Base-by-base conservation (phyloP, 192 early-diverging fungal genomes). In the Piromyces sp. region DNA sequence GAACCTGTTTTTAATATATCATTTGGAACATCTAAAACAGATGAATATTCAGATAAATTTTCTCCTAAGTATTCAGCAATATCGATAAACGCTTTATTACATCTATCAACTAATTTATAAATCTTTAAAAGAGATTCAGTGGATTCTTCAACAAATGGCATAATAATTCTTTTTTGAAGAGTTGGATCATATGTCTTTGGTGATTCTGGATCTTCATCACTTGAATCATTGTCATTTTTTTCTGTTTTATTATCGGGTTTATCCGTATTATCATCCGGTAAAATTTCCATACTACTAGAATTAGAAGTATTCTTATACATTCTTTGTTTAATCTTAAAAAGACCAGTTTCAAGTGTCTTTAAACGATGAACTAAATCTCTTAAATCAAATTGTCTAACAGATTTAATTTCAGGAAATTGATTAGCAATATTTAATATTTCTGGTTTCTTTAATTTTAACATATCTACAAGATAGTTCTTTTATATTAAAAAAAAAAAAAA, bases 401-500 rank as follows among this genome's bases (percentile, higher is more conserved):
- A 28, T 79, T 87, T 87, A 15, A 88, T 79, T 19, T 38, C 81
- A 19, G 79, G 80, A 79, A 88, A 88, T 28, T 89, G 85, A 26
- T 26, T 16, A 14, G 88, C 83, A n/a, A 88, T 78, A 26, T 85
- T 85, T 78, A 89, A 83, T 4, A 88, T 85, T 42, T 90, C 89
- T 29, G 86, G 83, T 16, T 84, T 78, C 31, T 42, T 84, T 80
- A 83, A 81, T 30, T 83, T 83, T 9, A 91, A 83, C 87, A 90
- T 87, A 30, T 89, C 90, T 12, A 88, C 89, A 80, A 91, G 81
- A 40, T 89, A 89, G 38, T 83, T 88, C 87, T 68, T 11, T 28
- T 22, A 22, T 51, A 51, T 22, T 22, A 51, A 51, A 51, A 38
- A 15, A 38, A 38, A 38, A 38, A 38, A 38, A 13, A 14, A 14